A percentile compares a stretch with the other conserved stretches of the same genome.
Evolutionary conservation across 2,329 filamentous ascomycete genomes (phyloP).

Genomic region (Aspergillus ustus): DNA sequence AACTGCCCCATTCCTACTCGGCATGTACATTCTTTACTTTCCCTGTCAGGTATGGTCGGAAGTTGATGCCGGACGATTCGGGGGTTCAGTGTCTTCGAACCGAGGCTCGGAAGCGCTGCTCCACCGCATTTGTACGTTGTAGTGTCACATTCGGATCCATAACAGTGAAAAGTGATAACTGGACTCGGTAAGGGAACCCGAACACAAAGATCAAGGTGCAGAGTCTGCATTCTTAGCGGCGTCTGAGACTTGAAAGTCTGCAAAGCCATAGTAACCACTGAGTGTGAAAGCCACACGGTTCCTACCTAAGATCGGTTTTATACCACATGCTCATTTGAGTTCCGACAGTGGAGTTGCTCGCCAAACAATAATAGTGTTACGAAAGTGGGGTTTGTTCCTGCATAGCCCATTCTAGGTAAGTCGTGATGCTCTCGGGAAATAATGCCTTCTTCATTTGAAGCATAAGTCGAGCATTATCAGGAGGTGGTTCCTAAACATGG

Average conservation of each 20-base stretch:
- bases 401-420: neutral
- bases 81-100: too few species aligned
- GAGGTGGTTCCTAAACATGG: neutral
- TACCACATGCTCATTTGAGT: neutral
- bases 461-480: neutral
- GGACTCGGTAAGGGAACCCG: neutral
- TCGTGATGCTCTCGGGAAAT: neutral
- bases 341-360: neutral
- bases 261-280: neutral
- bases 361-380: neutral
- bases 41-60: conserved; percentile 16
- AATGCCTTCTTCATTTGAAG: neutral
- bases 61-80: neutral
- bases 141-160: neutral
- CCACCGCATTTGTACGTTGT: conserved; percentile 1
- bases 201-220: neutral
- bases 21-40: conserved; percentile 21
- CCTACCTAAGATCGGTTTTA: neutral
- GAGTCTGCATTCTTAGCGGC: neutral
- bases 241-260: neutral
- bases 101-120: neutral
- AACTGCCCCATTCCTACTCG: conserved; percentile 1
- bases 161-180: neutral
- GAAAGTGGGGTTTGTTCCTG: neutral
- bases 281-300: neutral